Evolutionary conservation across 768 basidiomycete species (phyloP), one percentile per base, ranked within the genome.

Genomic region (Naganishia antarctica): DNA sequence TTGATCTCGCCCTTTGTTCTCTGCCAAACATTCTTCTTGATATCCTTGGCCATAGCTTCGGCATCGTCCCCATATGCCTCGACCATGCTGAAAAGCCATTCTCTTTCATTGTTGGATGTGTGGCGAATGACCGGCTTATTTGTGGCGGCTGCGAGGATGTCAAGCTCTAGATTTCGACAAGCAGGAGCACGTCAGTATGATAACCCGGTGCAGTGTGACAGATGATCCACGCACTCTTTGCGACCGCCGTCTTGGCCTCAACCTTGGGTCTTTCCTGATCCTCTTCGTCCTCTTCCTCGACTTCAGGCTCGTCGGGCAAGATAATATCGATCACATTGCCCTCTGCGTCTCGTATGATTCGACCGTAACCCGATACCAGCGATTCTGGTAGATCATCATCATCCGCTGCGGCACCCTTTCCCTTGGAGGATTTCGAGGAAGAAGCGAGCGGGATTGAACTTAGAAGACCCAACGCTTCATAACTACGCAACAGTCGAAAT

Each of bases 21-120:
- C 79, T 98, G 94, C 76, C 86, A 86, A 16, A 83, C 78, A 75
- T 98, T 97, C 64, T 88, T 76, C 77, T 82, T 86, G 64, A 85
- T 80, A 79, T 98, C 93, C 69, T 81, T 80, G 12, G 85, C 84
- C 92, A 96, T 97, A 51, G 78, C 80, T 29, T 83, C 82, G 25
- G 86, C 78, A 78, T 97, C 86, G 31, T 81, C 79, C 1, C 86
- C 88, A 78, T 97, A 81, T 76, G 83, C 86, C 44, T 77, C 76
- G 13, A 89, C 83, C 29, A 98, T 82, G 45, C 82, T 79, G 63
- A 79, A 76, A 45, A 98, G 80, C 76, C 87, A 89, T 47, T 77
- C 78, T 63, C 81, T 75, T 78, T 97, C 91, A 2, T 86, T 86
- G 12, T 76, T 73, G 11, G 91, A 90, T 49, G 86, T 75, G 75